Base-by-base conservation (phyloP, 306 rosid species). In the Acmispon strigosus region DNA sequence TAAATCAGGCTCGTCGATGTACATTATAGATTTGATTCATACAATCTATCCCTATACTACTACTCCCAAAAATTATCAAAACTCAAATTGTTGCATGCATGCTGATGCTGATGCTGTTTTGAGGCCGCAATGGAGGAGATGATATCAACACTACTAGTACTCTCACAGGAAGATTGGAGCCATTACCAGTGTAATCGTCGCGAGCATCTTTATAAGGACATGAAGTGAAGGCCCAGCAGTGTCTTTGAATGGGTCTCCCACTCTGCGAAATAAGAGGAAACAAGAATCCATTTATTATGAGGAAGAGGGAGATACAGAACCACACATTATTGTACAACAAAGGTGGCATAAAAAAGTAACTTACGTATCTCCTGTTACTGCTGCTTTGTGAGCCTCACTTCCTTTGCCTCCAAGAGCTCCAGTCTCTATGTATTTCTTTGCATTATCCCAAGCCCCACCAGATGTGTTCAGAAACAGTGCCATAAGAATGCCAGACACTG, bases 371-470 rank as follows among this genome's bases (percentile, higher is more conserved):
- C 99, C 99, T 0, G 97, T 94, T 44, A 94, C 20, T 7, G 97
- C 99, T 43, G 99, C 99, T 85, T 94, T 94, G 72, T 94, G 99
- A 78, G 88, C 84, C 5, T 94, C 97, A 64, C 99, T 94, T 74
- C 99, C 97, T 81, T 94, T 94, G 77, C 99, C 99, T 76, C 99
- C 97, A 8, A 91, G 97, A 68, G 84, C 97, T 62, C 99, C 99
- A 0, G 96, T 94, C 80, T 94, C 99, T 13, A 94, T 94, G 82
- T 94, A 94, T 78, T 94, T 94, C 85, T 94, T 91, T 44, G 99
- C 99, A 52, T 94, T 94, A 85, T 94, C 99, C 99, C 97, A 94
- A 24, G 99, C 99, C 74, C 99, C 99, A 36, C 99, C 97, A 24
- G 96, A 84, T 42, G 99, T 94, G 87, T 91, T 94, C 78, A 94